phyloP scores from a whole-genome alignment of 108 stramenopile genomes.

The Fistulifera pelliculosa region DNA sequence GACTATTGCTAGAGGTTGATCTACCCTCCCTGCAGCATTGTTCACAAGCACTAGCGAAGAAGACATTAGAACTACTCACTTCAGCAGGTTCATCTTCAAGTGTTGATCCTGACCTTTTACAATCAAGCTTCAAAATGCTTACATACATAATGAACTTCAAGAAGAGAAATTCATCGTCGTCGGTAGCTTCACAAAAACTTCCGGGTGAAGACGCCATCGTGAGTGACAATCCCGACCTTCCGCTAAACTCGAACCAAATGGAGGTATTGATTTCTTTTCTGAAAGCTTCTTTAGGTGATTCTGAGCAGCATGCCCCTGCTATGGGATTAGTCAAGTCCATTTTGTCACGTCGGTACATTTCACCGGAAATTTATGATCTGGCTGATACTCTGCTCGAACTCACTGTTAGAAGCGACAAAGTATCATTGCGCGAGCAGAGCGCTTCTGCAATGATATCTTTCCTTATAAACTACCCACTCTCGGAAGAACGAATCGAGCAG shows the following conservation, averaged over 20 bases:
- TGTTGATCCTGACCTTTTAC: slow-evolving; percentile 75
- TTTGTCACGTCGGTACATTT: slow-evolving; percentile 44
- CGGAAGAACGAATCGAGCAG: slow-evolving; percentile 53
- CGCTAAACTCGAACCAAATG: slow-evolving; percentile 68
- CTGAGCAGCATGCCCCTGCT: slow-evolving; percentile 76
- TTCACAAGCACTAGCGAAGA: slow-evolving; percentile 56
- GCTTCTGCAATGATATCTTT: slow-evolving; percentile 65
- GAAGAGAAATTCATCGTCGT: neutral
- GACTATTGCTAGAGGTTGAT: slow-evolving; percentile 58
- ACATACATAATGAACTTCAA: slow-evolving; percentile 47
- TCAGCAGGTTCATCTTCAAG: slow-evolving; percentile 38
- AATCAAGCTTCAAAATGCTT: slow-evolving; percentile 84
- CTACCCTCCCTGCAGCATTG: slow-evolving; percentile 64
- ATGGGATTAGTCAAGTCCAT: slow-evolving; percentile 67
- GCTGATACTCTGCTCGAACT: slow-evolving; percentile 75
- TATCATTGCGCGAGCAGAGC: slow-evolving; percentile 56
- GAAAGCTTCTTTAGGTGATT: slow-evolving; percentile 44
- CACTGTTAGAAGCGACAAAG: slow-evolving; percentile 68
- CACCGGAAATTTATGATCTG: slow-evolving; percentile 81
- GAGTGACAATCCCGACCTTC: slow-evolving; percentile 10
- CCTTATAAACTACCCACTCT: slow-evolving; percentile 85
- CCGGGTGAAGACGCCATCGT: neutral
- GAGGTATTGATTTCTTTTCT: slow-evolving; percentile 62
- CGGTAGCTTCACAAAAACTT: neutral
- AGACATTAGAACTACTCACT: slow-evolving; percentile 64